These are phyloP conservation scores for Alternaria alternata DNA, from an alignment of 2,329 filamentous ascomycete genomes.

Conservation along the genomic window DNA sequence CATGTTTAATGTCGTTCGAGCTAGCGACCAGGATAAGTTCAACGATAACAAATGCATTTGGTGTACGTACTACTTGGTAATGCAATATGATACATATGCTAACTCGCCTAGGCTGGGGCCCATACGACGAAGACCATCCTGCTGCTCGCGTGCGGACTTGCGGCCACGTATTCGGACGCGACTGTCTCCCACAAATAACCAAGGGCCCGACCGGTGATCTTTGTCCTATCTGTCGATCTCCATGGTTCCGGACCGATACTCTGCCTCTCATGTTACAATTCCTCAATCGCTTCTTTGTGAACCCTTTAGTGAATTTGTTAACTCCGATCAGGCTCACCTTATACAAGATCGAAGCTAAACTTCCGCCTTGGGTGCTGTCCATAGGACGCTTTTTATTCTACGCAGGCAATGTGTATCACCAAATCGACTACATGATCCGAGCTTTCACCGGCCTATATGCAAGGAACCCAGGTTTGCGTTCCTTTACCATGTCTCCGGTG, in stretches of 20 bases:
- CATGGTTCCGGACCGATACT: not conserved
- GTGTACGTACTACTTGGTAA: not conserved
- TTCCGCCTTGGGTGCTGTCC: not conserved
- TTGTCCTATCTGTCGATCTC: slow-evolving; percentile 20
- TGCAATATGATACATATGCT: not conserved
- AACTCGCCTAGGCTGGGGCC: slow-evolving; percentile 12
- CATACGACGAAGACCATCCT: slow-evolving; percentile 21
- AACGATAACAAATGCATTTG: slow-evolving; percentile 21
- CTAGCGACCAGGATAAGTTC: slow-evolving; percentile 18
- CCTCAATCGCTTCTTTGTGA: not conserved
- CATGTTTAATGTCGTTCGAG: slow-evolving; percentile 15
- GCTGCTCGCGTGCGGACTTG: slow-evolving; percentile 21
- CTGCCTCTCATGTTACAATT: not conserved
- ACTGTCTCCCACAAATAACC: slow-evolving; percentile 14
- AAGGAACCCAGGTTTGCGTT: not conserved
- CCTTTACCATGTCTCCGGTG: not conserved
- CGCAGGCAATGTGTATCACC: not conserved
- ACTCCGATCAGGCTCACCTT: not conserved
- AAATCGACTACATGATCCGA: not conserved
- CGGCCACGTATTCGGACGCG: slow-evolving; percentile 25
- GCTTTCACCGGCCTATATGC: not conserved
- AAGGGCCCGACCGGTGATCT: slow-evolving; percentile 10
- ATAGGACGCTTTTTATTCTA: not conserved
- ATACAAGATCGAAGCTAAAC: not conserved
- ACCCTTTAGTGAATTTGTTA: not conserved